Base-by-base conservation (phyloP, 306 rosid genomes). In the Fagus sylvatica region DNA sequence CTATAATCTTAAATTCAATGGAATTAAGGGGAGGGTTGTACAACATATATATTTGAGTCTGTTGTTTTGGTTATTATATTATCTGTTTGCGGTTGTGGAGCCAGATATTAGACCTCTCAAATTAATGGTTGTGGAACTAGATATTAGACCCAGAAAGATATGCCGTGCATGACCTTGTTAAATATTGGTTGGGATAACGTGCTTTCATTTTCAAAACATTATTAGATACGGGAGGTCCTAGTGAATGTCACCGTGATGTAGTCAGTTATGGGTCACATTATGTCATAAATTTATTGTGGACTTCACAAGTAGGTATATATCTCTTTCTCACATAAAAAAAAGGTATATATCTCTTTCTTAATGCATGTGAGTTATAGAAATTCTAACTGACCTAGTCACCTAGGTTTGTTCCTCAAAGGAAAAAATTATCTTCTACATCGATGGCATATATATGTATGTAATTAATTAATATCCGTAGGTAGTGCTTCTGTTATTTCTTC, bases 261-360 rank as follows among this genome's bases (percentile, higher is more conserved):
- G 13, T 57, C 68, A 67, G 76, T 78, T 62, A 11, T 15, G 59
- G 71, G 75, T 73, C 70, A 53, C 79, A 10, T 64, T 53, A 43
- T 70, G 56, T 65, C 46, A n/a, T 54, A 69, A 48, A 76, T 82
- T 76, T 72, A 74, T 55, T 55, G 57, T 4, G 7, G 4, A 36
- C 64, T 7, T 6, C 57, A 28, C 34, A 17, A 30, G 59, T 72
- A 34, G 60, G 51, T 49, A 33, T 49, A 33, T 30, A 11, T 1
- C 16, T 30, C 73, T 73, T 68, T 41, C 48, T 69, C 54, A 60
- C 42, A 28, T 39, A 40, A 22, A 16, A 16, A 6, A 8, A 17
- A n/a, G 60, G 60, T 16, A 1, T 16, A 1, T 7, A 5, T 60
- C 3, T 46, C 78, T 60, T 30, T 48, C 56, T 60, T 60, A 54